Percentiles rank a stretch among this genome's conserved stretches.
These are phyloP conservation scores for Ocimum tenuiflorum DNA, from an alignment of 257 asterid genomes.

Conservation along the genomic window DNA sequence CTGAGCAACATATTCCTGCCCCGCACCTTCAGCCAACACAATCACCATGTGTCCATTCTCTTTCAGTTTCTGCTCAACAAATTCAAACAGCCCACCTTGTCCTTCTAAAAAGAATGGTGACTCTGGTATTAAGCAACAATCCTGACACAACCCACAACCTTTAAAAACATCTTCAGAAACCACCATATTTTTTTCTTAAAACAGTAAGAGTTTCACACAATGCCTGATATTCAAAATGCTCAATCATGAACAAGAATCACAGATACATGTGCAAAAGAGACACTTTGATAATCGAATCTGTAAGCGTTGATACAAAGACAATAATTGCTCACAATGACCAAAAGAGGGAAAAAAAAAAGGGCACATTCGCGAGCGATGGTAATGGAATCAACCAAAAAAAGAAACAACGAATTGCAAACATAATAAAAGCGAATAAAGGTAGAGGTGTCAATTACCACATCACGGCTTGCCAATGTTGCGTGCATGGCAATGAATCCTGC, in stretches of 20 bases:
- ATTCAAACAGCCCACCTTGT: conserved; percentile 79
- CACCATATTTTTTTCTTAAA: conserved; percentile 5
- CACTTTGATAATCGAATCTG: background rate
- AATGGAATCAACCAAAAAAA: too few species aligned
- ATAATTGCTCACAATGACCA: background rate
- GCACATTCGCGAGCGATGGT: too few species aligned
- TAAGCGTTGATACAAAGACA: background rate
- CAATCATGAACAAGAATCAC: conserved; percentile 1
- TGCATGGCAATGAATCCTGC: conserved; percentile 95
- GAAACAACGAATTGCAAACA: background rate
- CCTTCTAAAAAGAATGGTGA: conserved; percentile 93
- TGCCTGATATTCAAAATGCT: background rate
- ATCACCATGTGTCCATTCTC: conserved; percentile 77
- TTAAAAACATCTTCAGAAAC: conserved; percentile 21
- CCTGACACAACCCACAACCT: conserved; percentile 48
- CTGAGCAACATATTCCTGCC: conserved; percentile 78
- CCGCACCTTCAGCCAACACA: conserved; percentile 96
- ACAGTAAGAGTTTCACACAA: background rate
- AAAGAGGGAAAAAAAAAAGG: background rate
- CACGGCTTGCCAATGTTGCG: conserved; percentile 90
- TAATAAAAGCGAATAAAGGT: background rate
- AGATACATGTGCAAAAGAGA: background rate
- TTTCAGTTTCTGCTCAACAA: conserved; percentile 70
- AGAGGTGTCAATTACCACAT: conserved; percentile 61
- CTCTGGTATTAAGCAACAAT: conserved; percentile 93